Base-by-base conservation (phyloP, 169 alveolate species). In the Eimeria brunetti region DNA sequence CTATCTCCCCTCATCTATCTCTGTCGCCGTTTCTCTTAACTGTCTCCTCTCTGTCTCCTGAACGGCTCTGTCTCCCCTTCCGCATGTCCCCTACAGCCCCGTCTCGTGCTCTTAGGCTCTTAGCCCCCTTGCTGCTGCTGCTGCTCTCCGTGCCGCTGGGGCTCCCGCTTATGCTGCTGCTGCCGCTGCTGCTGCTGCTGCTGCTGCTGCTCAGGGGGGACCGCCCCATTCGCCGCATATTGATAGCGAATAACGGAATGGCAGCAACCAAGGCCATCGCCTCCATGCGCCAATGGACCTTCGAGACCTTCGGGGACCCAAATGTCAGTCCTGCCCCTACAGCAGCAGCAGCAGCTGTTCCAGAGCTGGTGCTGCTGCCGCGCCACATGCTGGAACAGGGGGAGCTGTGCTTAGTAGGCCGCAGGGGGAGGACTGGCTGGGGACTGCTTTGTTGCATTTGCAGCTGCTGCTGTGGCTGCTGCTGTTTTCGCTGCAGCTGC, bases 211-310 rank as follows among this genome's bases (percentile, higher is more conserved):
- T n/a, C 95, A 91, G 97, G 1, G 97, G 97, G n/a, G 69, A 46
- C 69, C 97, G 96, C 12, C 89, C 76, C 75, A 62, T 96, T 86
- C 97, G 97, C 53, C 88, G 96, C 56, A 76, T 95, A 36, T 95
- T 96, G 84, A 95, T 96, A 18, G 97, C 97, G 62, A 96, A 96
- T 97, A 96, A 96, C 60, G 97, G 97, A 73, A 96, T 94, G 96
- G 97, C 97, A 1, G 97, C 97, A 24, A 94, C 97, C 20, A 95
- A 96, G 89, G 96, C 97, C 4, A 96, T 96, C 75, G 92, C 93
- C 86, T 96, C 97, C 46, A 73, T 96, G 97, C 80, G 97, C 58
- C 97, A 96, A 83, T 96, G 97, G 97, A 91, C 97, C 6, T 96
- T 91, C 93, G 38, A 85, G 84, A 96, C 92, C 91, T 91, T 96